Base-by-base conservation (phyloP, 352 stramenopile genomes). In the Pythium inflatum region DNA sequence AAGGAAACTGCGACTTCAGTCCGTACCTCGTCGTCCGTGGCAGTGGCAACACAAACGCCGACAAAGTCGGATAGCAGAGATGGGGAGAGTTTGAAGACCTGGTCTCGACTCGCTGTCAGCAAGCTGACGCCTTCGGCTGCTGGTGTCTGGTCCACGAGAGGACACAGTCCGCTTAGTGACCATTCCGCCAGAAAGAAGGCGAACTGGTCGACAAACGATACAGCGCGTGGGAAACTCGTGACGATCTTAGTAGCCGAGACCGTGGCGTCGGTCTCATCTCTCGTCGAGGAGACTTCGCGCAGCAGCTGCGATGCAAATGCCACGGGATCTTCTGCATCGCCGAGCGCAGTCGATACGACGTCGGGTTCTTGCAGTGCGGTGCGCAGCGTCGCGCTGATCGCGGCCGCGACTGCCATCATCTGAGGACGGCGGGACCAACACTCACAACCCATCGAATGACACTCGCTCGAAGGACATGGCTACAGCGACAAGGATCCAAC, bases 241-340 rank as follows among this genome's bases (percentile, higher is more conserved):
- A 81, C 67, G 30, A 77, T 40, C 0, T 60, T 30, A 2, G 12
- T 54, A 40, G 38, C 55, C 13, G 24, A 40, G 4, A 40, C 66
- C 30, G 34, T 12, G 20, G 28, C 20, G 14, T 33, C n/a, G 27
- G 3, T 9, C 40, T 50, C 43, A 14, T 61, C 50, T 4, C 25
- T n/a, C n/a, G n/a, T n/a, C 16, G 54, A 22, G 18, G 40, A 13
- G 18, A 8, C 48, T 43, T 40, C 16, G 2, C 36, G 64, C 45
- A 88, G 57, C 61, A 89, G 76, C 43, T 87, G 82, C 12, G 65
- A 24, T 14, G 70, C 74, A 57, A 92, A 89, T 50, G 41, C 66
- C 5, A 34, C 38, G 0, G 73, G 49, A 7, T 85, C 60, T 56
- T 87, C 80, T 0, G 83, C 81, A 5, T 79, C 43, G 22, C 0